Evolutionary conservation across 23 red algal species (phyloP).

Genomic region (Agarophyton chilense): DNA sequence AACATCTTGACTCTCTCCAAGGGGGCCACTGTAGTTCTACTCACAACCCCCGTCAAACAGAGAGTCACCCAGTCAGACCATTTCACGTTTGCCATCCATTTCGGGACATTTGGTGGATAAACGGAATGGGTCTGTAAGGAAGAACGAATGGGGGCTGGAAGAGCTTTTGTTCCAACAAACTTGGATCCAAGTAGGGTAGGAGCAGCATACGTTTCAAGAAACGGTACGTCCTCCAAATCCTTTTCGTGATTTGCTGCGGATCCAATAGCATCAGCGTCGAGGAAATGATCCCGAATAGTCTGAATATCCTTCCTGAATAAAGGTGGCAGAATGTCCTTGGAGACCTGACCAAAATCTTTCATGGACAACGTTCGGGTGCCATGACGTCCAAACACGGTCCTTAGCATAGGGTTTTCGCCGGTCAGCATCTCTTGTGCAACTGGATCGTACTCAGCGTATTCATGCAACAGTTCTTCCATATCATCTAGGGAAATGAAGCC

Average conservation of each 20-base stretch:
- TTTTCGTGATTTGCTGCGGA: neutral
- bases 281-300: conserved; percentile 71
- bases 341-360: no score
- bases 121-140: neutral
- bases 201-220: conserved; percentile 35
- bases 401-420: conserved; percentile 24
- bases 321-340: no score
- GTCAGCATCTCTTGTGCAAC: conserved; percentile 43
- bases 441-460: conserved; percentile 76
- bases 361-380: no score
- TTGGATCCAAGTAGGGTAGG: conserved; percentile 49
- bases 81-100: conserved; percentile 21
- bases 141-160: neutral
- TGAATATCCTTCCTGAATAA: conserved; percentile 78
- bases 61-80: conserved; percentile 71
- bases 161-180: conserved; percentile 21
- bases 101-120: neutral
- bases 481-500: conserved; percentile 92
- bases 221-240: conserved; percentile 39
- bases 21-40: conserved; percentile 87
- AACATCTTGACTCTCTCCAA: conserved; percentile 96
- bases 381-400: no score
- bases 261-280: conserved; percentile 67
- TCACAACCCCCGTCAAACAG: conserved; percentile 68
- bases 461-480: conserved; percentile 73